phyloP scores from a whole-genome alignment of 2,329 filamentous ascomycete genomes.

The Colletotrichum sp. region DNA sequence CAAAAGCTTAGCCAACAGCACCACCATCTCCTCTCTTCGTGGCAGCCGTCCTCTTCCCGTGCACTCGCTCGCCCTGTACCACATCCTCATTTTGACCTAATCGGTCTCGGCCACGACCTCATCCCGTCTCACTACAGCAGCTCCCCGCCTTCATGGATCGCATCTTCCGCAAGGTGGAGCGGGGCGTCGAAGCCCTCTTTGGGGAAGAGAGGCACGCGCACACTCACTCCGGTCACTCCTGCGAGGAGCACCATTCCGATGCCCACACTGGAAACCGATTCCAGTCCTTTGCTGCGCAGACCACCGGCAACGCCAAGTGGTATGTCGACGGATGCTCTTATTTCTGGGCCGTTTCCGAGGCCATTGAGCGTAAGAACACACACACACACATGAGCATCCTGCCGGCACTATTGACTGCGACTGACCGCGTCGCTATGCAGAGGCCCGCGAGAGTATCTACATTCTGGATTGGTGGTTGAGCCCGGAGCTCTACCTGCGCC shows the following conservation, averaged over 20 bases:
- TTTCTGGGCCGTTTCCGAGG: constrained; percentile 83
- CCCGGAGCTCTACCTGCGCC: constrained; percentile 84
- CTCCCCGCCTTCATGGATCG: constrained; percentile 35
- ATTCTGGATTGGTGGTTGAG: constrained; percentile 93
- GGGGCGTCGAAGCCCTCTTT: constrained; percentile 43
- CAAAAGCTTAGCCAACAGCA: constrained; percentile 12
- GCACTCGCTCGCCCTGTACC: background rate
- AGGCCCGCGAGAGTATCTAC: constrained; percentile 78
- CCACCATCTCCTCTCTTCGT: background rate
- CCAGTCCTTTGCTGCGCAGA: constrained; percentile 74
- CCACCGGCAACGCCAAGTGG: constrained; percentile 82
- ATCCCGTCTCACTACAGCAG: background rate
- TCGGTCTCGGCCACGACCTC: background rate
- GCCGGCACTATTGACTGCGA: background rate
- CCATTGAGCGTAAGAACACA: constrained; percentile 64
- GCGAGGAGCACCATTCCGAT: constrained; percentile 45
- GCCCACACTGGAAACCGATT: constrained; percentile 57
- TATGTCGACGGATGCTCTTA: constrained; percentile 85
- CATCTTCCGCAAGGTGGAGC: constrained; percentile 50
- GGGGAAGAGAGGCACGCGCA: constrained; percentile 50
- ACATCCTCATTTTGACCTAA: background rate
- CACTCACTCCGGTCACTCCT: constrained; percentile 44
- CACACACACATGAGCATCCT: background rate
- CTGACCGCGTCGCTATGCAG: constrained; percentile 36
- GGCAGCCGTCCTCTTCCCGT: background rate